Evolutionary conservation across 305 asterid species (phyloP).

Genomic region (Ajuga reptans): DNA sequence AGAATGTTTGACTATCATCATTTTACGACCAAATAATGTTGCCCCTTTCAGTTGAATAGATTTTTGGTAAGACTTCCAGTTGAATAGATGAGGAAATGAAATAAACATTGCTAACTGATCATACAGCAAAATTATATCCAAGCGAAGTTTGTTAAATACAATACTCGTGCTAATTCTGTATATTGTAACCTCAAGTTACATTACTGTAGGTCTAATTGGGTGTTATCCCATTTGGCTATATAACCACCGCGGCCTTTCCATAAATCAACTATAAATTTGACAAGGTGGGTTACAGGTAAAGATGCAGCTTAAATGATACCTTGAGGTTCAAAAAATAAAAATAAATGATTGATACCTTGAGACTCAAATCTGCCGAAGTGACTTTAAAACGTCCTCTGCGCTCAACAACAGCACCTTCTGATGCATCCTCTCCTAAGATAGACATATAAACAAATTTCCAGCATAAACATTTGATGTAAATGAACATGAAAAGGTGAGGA

Average conservation of each 20-base stretch:
- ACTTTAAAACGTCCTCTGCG: slow-evolving; percentile 96
- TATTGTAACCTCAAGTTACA: no score
- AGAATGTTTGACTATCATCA: not conserved
- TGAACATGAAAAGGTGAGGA: not conserved
- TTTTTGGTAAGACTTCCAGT: no score
- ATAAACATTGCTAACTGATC: not conserved
- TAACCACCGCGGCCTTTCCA: no score
- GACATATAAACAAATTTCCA: not conserved
- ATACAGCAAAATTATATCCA: not conserved
- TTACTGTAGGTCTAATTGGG: no score
- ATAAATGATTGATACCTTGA: slow-evolving; percentile 35
- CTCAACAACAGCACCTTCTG: slow-evolving; percentile 75
- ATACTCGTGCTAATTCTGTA: no score
- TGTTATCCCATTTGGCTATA: no score
- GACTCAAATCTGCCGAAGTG: slow-evolving; percentile 70
- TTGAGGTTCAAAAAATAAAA: no score
- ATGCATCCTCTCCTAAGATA: slow-evolving; percentile 59
- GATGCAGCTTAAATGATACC: not conserved
- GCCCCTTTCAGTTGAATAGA: no score
- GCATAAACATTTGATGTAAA: not conserved
- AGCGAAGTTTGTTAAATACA: no score
- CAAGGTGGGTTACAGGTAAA: not conserved
- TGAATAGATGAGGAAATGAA: not conserved
- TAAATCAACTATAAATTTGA: not conserved
- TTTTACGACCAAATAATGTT: not conserved